Percentiles rank a stretch among this genome's conserved stretches.
phyloP scores from a whole-genome alignment of 2,329 filamentous ascomycete genomes.

The Verticillium nonalfalfae region DNA sequence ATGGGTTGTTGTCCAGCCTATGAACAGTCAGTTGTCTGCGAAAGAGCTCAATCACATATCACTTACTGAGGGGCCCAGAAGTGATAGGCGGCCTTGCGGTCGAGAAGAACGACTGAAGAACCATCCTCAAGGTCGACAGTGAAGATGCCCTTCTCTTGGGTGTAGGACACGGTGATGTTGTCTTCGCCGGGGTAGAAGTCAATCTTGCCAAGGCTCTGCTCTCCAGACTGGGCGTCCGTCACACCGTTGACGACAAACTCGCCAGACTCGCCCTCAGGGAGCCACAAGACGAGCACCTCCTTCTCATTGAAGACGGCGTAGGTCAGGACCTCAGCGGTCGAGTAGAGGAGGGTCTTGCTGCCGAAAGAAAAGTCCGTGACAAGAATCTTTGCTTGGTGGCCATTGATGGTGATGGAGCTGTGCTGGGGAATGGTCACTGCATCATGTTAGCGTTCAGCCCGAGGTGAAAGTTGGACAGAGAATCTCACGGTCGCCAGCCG shows the following conservation, averaged over 20 bases:
- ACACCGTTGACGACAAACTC: conserved; percentile 43
- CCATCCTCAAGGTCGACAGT: conserved; percentile 39
- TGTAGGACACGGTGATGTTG: conserved; percentile 38
- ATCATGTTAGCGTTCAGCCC: background rate
- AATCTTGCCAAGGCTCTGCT: conserved; percentile 30
- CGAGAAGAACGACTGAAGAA: conserved; percentile 43
- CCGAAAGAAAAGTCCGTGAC: conserved; percentile 54
- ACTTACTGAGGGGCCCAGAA: conserved; percentile 45
- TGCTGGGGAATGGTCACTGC: conserved; percentile 45
- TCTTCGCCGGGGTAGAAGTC: conserved; percentile 30
- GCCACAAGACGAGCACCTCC: conserved; percentile 44
- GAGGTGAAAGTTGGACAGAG: background rate
- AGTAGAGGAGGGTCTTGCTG: conserved; percentile 42
- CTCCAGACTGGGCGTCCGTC: conserved; percentile 26
- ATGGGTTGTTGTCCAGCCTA: background rate
- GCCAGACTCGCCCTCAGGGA: conserved; percentile 45
- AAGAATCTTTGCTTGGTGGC: conserved; percentile 56
- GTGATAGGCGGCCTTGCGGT: conserved; percentile 45
- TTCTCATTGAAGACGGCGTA: conserved; percentile 40
- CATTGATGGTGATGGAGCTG: conserved; percentile 45
- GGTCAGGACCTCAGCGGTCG: conserved; percentile 48
- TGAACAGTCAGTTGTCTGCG: background rate
- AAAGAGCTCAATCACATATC: background rate
- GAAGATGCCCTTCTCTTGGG: conserved; percentile 39
- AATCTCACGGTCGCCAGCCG: conserved; percentile 33